Evolutionary conservation across 75 land plant species (phyloP).

Genomic region (Cupressus sempervirens): DNA sequence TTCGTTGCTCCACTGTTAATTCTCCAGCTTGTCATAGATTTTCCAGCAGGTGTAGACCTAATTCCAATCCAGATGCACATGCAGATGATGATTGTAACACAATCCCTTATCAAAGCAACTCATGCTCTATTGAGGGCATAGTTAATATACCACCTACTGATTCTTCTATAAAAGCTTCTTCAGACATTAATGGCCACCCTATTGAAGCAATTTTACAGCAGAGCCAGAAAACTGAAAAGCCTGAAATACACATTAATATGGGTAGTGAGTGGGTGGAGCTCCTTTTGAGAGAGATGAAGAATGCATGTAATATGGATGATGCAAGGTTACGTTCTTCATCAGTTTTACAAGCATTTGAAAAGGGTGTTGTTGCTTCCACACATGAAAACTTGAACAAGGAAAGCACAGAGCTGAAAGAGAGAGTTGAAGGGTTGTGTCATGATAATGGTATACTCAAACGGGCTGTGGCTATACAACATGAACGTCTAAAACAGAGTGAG

Average conservation of each 20-base stretch:
- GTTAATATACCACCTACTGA: too few relatives aligned
- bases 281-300: constrained; percentile 71
- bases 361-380: constrained; percentile 44
- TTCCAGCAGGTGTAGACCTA: too few relatives aligned
- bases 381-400: constrained; percentile 51
- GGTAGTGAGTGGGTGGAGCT: constrained; percentile 76
- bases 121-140: too few relatives aligned
- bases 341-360: constrained; percentile 68
- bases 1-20: too few relatives aligned
- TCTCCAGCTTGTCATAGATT: too few relatives aligned
- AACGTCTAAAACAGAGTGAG: constrained; percentile 73
- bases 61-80: too few relatives aligned
- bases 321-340: constrained; percentile 63
- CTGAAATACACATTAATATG: constrained; percentile 55
- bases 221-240: too few relatives aligned
- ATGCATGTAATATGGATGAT: constrained; percentile 69
- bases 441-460: constrained; percentile 81
- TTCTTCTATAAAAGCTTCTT: too few relatives aligned
- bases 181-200: too few relatives aligned
- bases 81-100: too few relatives aligned
- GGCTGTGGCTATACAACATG: constrained; percentile 92
- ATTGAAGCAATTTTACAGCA: too few relatives aligned
- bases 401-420: constrained; percentile 28
- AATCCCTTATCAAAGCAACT: too few relatives aligned
- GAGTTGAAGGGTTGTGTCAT: constrained; percentile 46